Conservation (phyloP, 306 rosid genomes). For the Ammopiptanthus mongolicus region DNA sequence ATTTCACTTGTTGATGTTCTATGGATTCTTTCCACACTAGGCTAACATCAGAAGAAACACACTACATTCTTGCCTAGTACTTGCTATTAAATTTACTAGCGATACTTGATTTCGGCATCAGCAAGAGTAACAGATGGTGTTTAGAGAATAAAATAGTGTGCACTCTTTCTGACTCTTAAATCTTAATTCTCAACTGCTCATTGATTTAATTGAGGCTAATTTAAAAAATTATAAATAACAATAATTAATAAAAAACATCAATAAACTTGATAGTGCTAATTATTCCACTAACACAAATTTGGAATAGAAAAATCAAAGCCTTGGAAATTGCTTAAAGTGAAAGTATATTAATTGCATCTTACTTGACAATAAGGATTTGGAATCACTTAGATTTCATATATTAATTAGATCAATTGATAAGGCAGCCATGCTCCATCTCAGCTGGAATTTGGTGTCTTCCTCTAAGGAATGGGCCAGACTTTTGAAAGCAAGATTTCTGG, state of each 20-base stretch:
- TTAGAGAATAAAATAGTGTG: too few species aligned
- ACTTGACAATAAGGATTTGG: too few species aligned
- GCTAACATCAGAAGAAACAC: conserved; percentile 28
- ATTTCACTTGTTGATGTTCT: conserved; percentile 6
- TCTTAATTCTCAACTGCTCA: too few species aligned
- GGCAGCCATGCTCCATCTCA: too few species aligned
- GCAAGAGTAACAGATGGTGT: too few species aligned
- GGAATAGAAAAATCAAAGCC: not conserved
- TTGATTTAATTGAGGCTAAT: not conserved
- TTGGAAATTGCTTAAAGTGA: not conserved
- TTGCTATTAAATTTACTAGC: not conserved
- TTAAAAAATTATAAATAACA: not conserved
- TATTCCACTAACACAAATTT: not conserved
- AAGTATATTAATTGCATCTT: too few species aligned
- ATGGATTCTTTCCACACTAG: conserved; percentile 29
- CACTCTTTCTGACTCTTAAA: too few species aligned
- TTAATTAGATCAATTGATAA: too few species aligned
- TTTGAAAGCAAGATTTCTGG: too few species aligned
- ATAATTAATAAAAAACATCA: not conserved
- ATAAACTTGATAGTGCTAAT: not conserved
- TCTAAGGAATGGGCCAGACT: too few species aligned
- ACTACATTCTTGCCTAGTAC: conserved; percentile 7
- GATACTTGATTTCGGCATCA: not conserved
- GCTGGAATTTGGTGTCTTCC: too few species aligned
- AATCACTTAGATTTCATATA: too few species aligned